These are phyloP conservation scores for Hirschioporus abietinus DNA, from an alignment of 768 basidiomycete genomes.

Conservation along the genomic window DNA sequence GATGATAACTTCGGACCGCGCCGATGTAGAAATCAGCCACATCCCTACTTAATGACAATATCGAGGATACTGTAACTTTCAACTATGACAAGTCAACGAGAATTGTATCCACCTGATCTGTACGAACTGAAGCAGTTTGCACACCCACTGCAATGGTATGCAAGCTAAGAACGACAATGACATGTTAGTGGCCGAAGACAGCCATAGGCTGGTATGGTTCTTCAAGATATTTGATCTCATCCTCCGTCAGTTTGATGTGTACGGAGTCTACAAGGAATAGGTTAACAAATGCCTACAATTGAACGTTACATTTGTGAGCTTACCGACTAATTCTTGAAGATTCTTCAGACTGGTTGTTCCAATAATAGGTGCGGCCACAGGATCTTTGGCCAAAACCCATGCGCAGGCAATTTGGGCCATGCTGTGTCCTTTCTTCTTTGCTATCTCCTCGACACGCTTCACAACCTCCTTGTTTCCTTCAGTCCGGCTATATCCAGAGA, in stretches of 20 bases:
- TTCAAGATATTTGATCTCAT: slow-evolving; percentile 53
- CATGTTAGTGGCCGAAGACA: slow-evolving; percentile 39
- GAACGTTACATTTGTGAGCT: slow-evolving; percentile 8
- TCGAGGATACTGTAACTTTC: too few species aligned
- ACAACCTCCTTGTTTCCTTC: slow-evolving; percentile 28
- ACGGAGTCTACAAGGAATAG: slow-evolving; percentile 29
- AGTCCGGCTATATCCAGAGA: slow-evolving; percentile 17
- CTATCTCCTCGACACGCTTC: slow-evolving; percentile 49
- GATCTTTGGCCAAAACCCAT: slow-evolving; percentile 44
- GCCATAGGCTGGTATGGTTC: slow-evolving; percentile 44
- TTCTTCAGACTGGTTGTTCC: slow-evolving; percentile 49
- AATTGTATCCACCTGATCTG: too few species aligned
- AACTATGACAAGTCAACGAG: too few species aligned
- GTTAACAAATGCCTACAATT: not conserved
- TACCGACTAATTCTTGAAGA: slow-evolving; percentile 47
- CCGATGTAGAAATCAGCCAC: too few species aligned
- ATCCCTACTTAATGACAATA: too few species aligned
- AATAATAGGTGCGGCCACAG: slow-evolving; percentile 50
- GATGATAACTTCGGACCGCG: too few species aligned
- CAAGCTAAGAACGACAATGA: too few species aligned
- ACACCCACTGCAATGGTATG: too few species aligned
- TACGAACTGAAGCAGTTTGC: too few species aligned
- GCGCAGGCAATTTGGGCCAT: slow-evolving; percentile 58
- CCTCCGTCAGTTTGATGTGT: slow-evolving; percentile 43
- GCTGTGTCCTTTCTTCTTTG: slow-evolving; percentile 41